phyloP scores from a whole-genome alignment of 768 basidiomycete genomes.

The Clathrus columnatus region DNA sequence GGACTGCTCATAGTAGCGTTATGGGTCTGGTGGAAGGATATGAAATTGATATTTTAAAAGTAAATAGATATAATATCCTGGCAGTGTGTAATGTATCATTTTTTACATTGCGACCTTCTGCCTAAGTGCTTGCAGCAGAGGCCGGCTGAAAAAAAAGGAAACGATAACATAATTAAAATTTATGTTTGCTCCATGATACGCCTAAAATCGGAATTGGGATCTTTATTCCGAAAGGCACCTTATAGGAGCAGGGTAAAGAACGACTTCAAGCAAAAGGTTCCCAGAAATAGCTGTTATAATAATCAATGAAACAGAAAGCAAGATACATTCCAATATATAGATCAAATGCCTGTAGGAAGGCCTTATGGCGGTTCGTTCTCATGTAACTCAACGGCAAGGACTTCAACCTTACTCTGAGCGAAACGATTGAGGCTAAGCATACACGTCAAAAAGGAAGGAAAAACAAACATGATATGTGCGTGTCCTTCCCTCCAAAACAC shows the following conservation, averaged over 20 bases:
- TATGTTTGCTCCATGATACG: constrained; percentile 75
- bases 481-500: constrained; percentile 56
- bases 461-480: constrained; percentile 55
- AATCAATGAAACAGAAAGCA: background rate
- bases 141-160: constrained; percentile 1
- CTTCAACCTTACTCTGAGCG: constrained; percentile 52
- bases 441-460: background rate
- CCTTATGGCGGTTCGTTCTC: constrained; percentile 22
- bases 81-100: background rate
- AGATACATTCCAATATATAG: background rate
- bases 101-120: background rate
- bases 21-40: constrained; percentile 56
- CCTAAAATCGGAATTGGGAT: constrained; percentile 45
- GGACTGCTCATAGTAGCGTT: constrained; percentile 43
- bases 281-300: background rate
- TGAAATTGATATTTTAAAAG: constrained; percentile 34
- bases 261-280: background rate
- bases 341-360: background rate
- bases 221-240: constrained; percentile 67
- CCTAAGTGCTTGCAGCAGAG: background rate
- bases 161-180: constrained; percentile 6
- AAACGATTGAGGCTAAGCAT: constrained; percentile 8
- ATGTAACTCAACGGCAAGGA: constrained; percentile 55
- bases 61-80: background rate
- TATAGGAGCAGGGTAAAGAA: constrained; percentile 46